A percentile compares a stretch with the other conserved stretches of the same genome.
These are phyloP conservation scores for Cutaneotrichosporon sp. DNA, from an alignment of 1,284 basidiomycete genomes.

Conservation along the genomic window DNA sequence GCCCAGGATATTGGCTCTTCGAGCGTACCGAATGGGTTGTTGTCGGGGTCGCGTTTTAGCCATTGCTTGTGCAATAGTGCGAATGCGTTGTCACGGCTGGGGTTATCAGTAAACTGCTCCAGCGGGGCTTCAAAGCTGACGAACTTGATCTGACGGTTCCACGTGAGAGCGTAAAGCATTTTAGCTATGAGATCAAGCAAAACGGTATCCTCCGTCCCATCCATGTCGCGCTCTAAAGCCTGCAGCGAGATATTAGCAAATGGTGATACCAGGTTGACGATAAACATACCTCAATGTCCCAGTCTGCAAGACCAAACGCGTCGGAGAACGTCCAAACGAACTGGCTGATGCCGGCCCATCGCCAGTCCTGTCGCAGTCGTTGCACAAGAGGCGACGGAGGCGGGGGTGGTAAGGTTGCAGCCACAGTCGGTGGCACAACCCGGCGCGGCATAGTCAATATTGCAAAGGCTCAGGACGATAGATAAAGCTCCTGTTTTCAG, in stretches of 20 bases:
- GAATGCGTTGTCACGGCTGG: slow-evolving; percentile 44
- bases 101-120: background rate
- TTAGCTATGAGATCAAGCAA: slow-evolving; percentile 50
- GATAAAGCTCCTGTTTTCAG: too few relatives aligned
- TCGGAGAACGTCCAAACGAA: slow-evolving; percentile 48
- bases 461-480: too few relatives aligned
- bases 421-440: slow-evolving; percentile 14
- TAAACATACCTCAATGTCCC: slow-evolving; percentile 46
- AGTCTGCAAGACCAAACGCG: slow-evolving; percentile 43
- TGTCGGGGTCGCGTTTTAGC: slow-evolving; percentile 37
- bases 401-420: slow-evolving; percentile 28
- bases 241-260: slow-evolving; percentile 23
- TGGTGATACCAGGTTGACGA: background rate
- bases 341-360: slow-evolving; percentile 48
- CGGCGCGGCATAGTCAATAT: slow-evolving; percentile 33
- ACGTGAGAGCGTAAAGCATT: slow-evolving; percentile 52
- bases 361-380: slow-evolving; percentile 42
- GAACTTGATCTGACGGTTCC: slow-evolving; percentile 52
- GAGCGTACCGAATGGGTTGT: slow-evolving; percentile 37
- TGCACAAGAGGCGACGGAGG: slow-evolving; percentile 44
- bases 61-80: slow-evolving; percentile 47
- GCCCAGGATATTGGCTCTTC: slow-evolving; percentile 50
- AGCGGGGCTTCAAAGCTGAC: slow-evolving; percentile 17
- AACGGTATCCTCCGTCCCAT: slow-evolving; percentile 47
- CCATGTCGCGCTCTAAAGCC: slow-evolving; percentile 52